These are phyloP conservation scores for Musa itinerans DNA, from an alignment of 176 grass and related monocot genomes.

Conservation along the genomic window DNA sequence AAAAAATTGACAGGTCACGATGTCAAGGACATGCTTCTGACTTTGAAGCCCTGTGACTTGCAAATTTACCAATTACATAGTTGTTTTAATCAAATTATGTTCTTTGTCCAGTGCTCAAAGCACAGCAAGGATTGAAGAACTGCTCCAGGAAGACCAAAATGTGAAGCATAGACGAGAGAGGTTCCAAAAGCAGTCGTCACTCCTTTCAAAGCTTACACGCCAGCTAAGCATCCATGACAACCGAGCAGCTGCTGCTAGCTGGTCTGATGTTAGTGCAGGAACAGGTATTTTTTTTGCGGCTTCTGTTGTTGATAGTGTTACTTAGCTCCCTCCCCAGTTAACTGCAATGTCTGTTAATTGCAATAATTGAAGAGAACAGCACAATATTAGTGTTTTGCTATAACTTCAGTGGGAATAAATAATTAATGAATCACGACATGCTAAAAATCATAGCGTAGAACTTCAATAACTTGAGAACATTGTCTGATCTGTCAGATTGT, in stretches of 20 bases:
- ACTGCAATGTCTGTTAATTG: not conserved
- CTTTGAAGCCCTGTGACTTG: not conserved
- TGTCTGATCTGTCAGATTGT: no score
- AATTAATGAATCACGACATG: not conserved
- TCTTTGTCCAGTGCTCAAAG: constrained; percentile 53
- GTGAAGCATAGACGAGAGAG: constrained; percentile 67
- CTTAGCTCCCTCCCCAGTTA: not conserved
- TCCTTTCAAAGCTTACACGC: constrained; percentile 85
- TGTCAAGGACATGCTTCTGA: not conserved
- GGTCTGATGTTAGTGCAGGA: constrained; percentile 42
- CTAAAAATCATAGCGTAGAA: no score
- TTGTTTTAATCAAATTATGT: constrained; percentile 6
- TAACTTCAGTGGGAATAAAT: not conserved
- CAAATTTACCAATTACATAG: constrained; percentile 9
- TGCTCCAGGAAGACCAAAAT: constrained; percentile 88
- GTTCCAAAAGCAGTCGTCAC: constrained; percentile 80
- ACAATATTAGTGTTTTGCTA: not conserved
- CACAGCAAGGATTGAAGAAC: constrained; percentile 76
- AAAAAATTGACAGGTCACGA: no score
- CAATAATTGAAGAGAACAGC: not conserved
- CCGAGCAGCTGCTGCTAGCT: constrained; percentile 47
- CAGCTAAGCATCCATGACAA: constrained; percentile 90
- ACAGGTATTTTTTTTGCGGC: constrained; percentile 33
- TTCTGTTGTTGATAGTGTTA: not conserved
- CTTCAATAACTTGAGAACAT: no score